Percentiles rank a stretch among this genome's conserved stretches.
Conservation (phyloP, 805 yeast species). For the Metschnikowia picachoensis region DNA sequence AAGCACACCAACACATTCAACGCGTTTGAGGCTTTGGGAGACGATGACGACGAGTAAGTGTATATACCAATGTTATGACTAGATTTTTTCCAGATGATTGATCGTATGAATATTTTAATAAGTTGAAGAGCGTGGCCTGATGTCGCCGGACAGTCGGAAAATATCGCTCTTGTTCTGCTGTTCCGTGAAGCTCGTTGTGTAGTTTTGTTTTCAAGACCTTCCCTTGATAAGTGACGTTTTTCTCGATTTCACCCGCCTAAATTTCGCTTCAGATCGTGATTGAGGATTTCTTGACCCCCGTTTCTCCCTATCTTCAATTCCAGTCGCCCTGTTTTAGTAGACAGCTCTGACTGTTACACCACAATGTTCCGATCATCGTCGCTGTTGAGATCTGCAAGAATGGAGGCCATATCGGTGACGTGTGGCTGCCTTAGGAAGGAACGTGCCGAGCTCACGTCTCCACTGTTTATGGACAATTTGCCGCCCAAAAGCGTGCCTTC, state of each 20-base stretch:
- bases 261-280: no score
- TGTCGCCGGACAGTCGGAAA: no score
- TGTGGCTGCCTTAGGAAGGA: conserved; percentile 31
- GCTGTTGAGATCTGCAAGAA: conserved; percentile 31
- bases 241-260: no score
- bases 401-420: conserved; percentile 31
- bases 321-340: neutral
- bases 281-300: no score
- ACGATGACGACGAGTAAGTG: conserved; percentile 43
- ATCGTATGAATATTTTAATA: neutral
- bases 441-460: conserved; percentile 15
- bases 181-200: neutral
- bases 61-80: conserved; percentile 9
- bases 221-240: no score
- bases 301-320: neutral
- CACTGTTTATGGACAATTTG: conserved; percentile 1
- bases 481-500: conserved; percentile 3
- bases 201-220: no score
- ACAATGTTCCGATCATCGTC: conserved; percentile 30
- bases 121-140: no score
- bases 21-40: conserved; percentile 77
- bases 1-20: conserved; percentile 65
- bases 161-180: neutral
- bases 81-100: neutral
- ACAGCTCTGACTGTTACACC: conserved; percentile 2